A percentile compares a stretch with the other conserved stretches of the same genome.
These are phyloP conservation scores for Rhynchospora breviuscula DNA, from an alignment of 176 grass and related monocot genomes.

Conservation along the genomic window DNA sequence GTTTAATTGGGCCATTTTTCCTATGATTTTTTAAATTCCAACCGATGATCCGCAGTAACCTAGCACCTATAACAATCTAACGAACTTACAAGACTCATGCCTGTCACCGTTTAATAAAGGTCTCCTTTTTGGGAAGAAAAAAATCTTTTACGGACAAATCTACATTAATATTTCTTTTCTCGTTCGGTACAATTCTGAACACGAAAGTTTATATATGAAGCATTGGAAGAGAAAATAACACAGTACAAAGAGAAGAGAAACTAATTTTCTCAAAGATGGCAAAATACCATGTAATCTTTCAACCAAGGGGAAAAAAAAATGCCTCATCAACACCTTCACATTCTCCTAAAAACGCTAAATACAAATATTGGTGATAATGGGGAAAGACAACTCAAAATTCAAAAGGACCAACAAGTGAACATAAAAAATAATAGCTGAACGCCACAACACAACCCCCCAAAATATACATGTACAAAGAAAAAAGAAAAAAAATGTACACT, in stretches of 20 bases:
- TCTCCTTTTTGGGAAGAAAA: not conserved
- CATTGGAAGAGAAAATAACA: not conserved
- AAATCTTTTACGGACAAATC: not conserved
- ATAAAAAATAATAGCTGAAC: not conserved
- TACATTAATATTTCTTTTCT: not conserved
- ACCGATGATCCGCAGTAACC: no score
- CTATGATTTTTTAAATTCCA: no score
- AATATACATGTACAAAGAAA: slow-evolving; percentile 20
- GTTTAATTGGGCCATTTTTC: no score
- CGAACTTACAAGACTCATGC: not conserved
- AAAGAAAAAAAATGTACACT: not conserved
- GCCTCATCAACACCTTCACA: not conserved
- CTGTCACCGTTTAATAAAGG: not conserved
- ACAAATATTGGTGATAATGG: not conserved
- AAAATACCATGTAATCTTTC: not conserved
- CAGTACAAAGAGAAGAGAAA: not conserved
- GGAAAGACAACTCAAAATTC: not conserved
- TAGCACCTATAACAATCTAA: no score
- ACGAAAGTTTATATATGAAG: not conserved
- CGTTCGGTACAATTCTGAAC: not conserved
- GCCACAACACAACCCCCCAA: not conserved
- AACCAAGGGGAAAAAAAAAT: not conserved
- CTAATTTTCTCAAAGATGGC: not conserved
- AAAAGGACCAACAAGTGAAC: not conserved
- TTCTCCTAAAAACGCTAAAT: not conserved